A percentile compares a stretch with the other conserved stretches of the same genome.
Conservation (phyloP, 345 rosid genomes). For the Lepidium didymum region DNA sequence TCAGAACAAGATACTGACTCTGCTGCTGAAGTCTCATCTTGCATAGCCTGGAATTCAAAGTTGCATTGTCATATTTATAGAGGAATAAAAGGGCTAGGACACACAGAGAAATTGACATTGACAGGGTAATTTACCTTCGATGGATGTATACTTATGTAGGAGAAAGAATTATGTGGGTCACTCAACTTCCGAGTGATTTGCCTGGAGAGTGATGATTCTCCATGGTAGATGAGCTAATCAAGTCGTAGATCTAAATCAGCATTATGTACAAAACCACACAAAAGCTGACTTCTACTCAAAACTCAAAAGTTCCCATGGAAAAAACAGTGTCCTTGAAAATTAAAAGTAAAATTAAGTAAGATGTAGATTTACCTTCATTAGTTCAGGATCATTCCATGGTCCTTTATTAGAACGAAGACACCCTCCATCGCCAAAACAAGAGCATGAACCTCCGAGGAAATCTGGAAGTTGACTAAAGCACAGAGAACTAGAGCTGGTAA, state of each 20-base stretch:
- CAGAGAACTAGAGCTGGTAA: constrained; percentile 4
- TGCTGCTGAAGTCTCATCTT: constrained; percentile 39
- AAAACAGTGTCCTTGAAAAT: neutral
- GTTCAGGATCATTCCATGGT: constrained; percentile 90
- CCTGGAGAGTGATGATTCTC: constrained; percentile 51
- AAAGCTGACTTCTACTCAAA: constrained; percentile 10
- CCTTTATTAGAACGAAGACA: constrained; percentile 92
- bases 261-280: neutral
- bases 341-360: neutral
- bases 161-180: constrained; percentile 33
- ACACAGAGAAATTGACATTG: neutral
- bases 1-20: constrained; percentile 61
- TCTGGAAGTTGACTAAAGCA: constrained; percentile 84
- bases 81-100: neutral
- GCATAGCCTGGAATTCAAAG: constrained; percentile 44
- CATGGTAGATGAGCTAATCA: constrained; percentile 56
- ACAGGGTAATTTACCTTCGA: constrained; percentile 38
- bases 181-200: constrained; percentile 50
- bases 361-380: constrained; percentile 65
- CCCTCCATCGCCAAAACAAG: constrained; percentile 73
- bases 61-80: neutral
- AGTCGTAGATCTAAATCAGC: constrained; percentile 12
- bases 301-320: neutral
- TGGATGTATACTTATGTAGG: constrained; percentile 43
- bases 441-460: constrained; percentile 91